Conservation (phyloP, 805 yeast species). For the Metschnikowia borealis region DNA sequence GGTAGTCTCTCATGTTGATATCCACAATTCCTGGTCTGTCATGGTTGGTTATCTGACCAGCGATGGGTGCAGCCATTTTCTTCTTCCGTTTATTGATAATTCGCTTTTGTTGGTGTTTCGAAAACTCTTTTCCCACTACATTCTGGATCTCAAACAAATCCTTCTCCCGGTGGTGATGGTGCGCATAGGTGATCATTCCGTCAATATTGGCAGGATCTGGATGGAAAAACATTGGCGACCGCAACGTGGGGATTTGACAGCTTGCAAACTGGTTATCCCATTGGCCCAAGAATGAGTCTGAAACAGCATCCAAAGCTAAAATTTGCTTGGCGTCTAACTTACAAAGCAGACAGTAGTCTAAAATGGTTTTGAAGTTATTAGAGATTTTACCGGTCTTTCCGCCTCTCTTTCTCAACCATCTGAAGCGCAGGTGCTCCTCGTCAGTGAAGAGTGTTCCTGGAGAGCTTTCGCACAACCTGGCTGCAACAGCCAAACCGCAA, state of each 20-base stretch:
- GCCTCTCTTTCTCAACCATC: constrained; percentile 38
- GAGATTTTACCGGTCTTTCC: constrained; percentile 19
- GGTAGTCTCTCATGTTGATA: constrained; percentile 41
- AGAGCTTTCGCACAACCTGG: constrained; percentile 39
- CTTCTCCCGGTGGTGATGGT: constrained; percentile 25
- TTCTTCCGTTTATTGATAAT: constrained; percentile 18
- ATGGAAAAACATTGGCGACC: constrained; percentile 49
- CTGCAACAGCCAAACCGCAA: constrained; percentile 39
- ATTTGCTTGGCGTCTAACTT: constrained; percentile 24
- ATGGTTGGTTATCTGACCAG: constrained; percentile 15
- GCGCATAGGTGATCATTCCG: constrained; percentile 41
- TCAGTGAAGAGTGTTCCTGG: constrained; percentile 45
- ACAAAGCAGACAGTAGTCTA: constrained; percentile 12
- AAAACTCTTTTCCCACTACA: constrained; percentile 42
- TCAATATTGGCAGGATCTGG: constrained; percentile 44
- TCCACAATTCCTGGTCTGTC: constrained; percentile 36
- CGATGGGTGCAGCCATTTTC: constrained; percentile 17
- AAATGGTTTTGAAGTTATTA: constrained; percentile 13
- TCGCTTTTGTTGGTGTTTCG: constrained; percentile 40
- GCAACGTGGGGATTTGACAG: constrained; percentile 39
- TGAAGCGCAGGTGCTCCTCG: constrained; percentile 45
- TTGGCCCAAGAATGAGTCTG: constrained; percentile 35
- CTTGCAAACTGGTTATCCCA: constrained; percentile 43
- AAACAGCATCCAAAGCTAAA: constrained; percentile 33
- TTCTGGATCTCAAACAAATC: constrained; percentile 40